Conservation (phyloP, 2,329 filamentous ascomycete species). For the Talaromyces pinophilus region DNA sequence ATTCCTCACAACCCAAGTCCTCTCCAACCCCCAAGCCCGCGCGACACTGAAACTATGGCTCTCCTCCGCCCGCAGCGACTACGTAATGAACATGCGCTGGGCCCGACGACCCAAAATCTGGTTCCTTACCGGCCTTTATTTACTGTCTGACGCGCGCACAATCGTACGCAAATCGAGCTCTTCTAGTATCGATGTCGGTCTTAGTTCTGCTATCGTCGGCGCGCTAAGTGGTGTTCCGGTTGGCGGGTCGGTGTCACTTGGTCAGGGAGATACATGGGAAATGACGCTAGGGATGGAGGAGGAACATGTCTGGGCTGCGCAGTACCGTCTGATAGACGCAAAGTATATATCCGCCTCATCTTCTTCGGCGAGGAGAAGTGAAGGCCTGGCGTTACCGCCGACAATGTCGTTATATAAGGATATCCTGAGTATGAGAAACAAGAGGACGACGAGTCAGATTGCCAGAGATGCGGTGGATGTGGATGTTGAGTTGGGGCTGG, state of each 20-base stretch:
- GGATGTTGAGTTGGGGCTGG: background rate
- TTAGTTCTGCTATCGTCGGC: constrained; percentile 28
- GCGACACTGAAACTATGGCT: constrained; percentile 31
- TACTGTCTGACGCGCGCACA: constrained; percentile 28
- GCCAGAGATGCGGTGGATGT: constrained; percentile 12
- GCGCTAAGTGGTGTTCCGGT: constrained; percentile 30
- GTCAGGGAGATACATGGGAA: constrained; percentile 28
- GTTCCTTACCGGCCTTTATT: constrained; percentile 30
- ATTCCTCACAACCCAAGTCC: constrained; percentile 27
- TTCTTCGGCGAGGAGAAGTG: constrained; percentile 21
- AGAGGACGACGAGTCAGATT: constrained; percentile 10
- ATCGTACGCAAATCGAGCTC: constrained; percentile 26
- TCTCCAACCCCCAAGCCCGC: constrained; percentile 25
- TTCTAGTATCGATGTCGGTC: constrained; percentile 25
- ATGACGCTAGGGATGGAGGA: constrained; percentile 30
- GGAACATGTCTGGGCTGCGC: constrained; percentile 33
- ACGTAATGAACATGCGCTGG: constrained; percentile 30
- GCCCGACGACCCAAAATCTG: constrained; percentile 32
- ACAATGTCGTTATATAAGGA: constrained; percentile 29
- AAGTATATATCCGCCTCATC: constrained; percentile 24
- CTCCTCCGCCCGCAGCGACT: constrained; percentile 30
- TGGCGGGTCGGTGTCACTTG: constrained; percentile 29
- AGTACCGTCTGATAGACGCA: constrained; percentile 31
- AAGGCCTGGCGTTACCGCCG: constrained; percentile 17
- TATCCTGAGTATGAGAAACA: constrained; percentile 28